These are phyloP conservation scores for Dichotomopilus funicola DNA, from an alignment of 2,329 filamentous ascomycete genomes.

Conservation along the genomic window DNA sequence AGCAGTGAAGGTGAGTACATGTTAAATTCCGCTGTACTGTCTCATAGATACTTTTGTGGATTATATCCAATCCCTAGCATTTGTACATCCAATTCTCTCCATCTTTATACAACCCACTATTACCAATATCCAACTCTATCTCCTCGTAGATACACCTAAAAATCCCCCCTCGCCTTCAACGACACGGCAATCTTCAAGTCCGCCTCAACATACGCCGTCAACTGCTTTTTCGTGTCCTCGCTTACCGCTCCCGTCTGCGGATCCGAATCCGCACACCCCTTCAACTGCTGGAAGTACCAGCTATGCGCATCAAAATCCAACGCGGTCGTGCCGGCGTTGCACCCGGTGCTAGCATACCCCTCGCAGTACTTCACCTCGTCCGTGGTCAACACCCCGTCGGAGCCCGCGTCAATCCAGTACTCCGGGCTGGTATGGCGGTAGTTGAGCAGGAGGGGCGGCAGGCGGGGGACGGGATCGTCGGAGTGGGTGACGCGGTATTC, in stretches of 20 bases:
- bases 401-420: conserved; percentile 51
- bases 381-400: conserved; percentile 31
- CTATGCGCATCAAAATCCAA: conserved; percentile 41
- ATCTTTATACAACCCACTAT: too few species aligned
- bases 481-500: conserved; percentile 61
- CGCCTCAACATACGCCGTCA: background rate
- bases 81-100: too few species aligned
- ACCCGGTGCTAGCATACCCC: conserved; percentile 41
- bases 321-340: conserved; percentile 45
- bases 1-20: too few species aligned
- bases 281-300: conserved; percentile 42
- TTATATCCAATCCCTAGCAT: too few species aligned
- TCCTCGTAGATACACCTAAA: too few species aligned
- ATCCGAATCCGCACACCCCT: conserved; percentile 32
- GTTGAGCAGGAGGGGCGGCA: conserved; percentile 54
- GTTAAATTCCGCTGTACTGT: too few species aligned
- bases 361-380: conserved; percentile 39
- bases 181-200: too few species aligned
- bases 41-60: too few species aligned
- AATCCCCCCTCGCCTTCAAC: too few species aligned
- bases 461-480: conserved; percentile 60
- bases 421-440: conserved; percentile 65
- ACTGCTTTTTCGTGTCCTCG: conserved; percentile 15
- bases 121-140: too few species aligned
- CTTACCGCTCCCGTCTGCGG: conserved; percentile 31